phyloP scores from a whole-genome alignment of 306 rosid genomes.

The Mimosa bimucronata region DNA sequence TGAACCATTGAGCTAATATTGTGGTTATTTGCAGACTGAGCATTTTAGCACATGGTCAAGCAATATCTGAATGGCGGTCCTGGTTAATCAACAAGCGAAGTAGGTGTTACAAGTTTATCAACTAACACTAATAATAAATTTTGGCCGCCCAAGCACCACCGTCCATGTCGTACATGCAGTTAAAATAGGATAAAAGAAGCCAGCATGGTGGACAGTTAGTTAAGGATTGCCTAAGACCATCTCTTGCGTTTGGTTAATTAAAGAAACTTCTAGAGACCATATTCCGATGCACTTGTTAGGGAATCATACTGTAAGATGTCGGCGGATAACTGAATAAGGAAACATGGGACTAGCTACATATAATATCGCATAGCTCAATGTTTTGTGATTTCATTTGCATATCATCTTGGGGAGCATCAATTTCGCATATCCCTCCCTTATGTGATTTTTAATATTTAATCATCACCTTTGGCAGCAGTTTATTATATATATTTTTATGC shows the following conservation, averaged over 20 bases:
- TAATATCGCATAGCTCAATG: background rate
- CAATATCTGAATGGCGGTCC: background rate
- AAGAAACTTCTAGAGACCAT: background rate
- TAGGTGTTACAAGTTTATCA: background rate
- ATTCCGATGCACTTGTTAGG: background rate
- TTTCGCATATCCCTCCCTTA: conserved; percentile 31
- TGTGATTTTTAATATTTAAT: background rate
- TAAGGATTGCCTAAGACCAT: conserved; percentile 17
- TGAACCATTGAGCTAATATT: too few relatives aligned
- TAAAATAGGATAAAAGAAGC: background rate
- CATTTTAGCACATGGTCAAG: too few relatives aligned
- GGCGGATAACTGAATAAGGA: background rate
- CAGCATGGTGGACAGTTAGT: background rate
- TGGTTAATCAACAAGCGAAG: background rate
- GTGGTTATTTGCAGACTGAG: too few relatives aligned
- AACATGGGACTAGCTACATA: background rate
- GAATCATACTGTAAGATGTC: background rate
- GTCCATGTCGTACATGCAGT: background rate
- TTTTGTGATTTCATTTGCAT: background rate
- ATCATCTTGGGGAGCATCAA: background rate
- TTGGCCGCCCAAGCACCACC: background rate
- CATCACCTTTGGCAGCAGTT: background rate
- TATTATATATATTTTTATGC: background rate
- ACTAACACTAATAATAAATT: too few relatives aligned
- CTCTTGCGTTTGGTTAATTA: background rate